Evolutionary conservation across 106 monocot genomes (phyloP).

Genomic region (Allium sativum): DNA sequence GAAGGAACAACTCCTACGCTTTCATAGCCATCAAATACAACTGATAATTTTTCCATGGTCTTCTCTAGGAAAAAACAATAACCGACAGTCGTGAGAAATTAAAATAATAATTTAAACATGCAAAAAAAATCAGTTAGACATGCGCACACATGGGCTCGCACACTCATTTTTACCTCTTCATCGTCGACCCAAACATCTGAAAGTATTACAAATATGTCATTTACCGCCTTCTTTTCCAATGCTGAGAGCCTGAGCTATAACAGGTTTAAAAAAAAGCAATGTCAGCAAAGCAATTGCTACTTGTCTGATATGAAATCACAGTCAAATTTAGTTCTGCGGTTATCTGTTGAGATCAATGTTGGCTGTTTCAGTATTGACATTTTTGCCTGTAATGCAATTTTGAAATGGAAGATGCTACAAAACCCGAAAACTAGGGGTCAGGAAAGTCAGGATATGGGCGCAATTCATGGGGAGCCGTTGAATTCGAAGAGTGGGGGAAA

Average conservation of each 20-base stretch:
- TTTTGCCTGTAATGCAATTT: too few species aligned
- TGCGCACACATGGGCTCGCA: too few species aligned
- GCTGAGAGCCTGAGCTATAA: slow-evolving; percentile 54
- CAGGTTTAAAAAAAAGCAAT: neutral
- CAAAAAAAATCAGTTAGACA: neutral
- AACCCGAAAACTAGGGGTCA: too few species aligned
- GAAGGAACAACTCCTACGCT: slow-evolving; percentile 85
- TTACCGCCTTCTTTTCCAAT: slow-evolving; percentile 83
- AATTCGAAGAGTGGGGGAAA: too few species aligned
- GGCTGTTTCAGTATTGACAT: too few species aligned
- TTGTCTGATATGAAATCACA: too few species aligned
- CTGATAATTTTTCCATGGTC: slow-evolving; percentile 75
- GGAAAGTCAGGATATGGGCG: too few species aligned
- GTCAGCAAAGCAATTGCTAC: neutral
- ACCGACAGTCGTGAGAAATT: slow-evolving; percentile 7
- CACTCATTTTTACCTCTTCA: slow-evolving; percentile 50
- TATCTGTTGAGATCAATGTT: too few species aligned
- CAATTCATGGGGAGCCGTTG: too few species aligned
- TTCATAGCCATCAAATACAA: slow-evolving; percentile 87
- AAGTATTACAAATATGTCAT: slow-evolving; percentile 98
- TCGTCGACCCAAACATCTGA: slow-evolving; percentile 97
- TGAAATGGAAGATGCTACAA: too few species aligned
- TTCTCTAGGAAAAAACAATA: slow-evolving; percentile 49
- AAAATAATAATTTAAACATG: too few species aligned
- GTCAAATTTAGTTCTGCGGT: too few species aligned